Conservation (phyloP, 2,329 filamentous ascomycete genomes). For the Hymenoscyphus repandus region DNA sequence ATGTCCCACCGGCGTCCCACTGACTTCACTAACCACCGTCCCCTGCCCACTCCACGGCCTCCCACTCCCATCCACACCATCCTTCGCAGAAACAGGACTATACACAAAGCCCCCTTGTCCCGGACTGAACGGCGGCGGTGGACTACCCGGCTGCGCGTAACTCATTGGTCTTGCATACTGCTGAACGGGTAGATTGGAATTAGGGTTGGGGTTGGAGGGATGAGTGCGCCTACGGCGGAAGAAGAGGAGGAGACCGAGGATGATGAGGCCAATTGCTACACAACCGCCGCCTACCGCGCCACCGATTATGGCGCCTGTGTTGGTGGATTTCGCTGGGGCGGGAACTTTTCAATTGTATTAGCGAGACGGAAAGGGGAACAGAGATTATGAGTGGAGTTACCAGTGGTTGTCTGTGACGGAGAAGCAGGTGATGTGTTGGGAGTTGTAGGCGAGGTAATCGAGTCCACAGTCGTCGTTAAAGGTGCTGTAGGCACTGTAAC, state of each 20-base stretch:
- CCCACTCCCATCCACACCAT: not conserved
- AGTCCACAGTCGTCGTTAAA: too few species aligned
- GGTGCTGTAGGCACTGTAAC: too few species aligned
- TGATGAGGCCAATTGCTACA: slow-evolving; percentile 1
- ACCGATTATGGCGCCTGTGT: slow-evolving; percentile 2
- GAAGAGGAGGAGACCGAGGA: slow-evolving; percentile 3
- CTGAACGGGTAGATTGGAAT: not conserved
- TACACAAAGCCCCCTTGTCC: too few species aligned
- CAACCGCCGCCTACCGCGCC: slow-evolving; percentile 1
- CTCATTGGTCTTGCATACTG: not conserved
- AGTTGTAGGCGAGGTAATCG: too few species aligned
- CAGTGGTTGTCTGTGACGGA: too few species aligned
- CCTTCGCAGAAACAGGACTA: not conserved
- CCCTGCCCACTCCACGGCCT: not conserved
- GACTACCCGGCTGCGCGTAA: not conserved
- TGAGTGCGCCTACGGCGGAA: not conserved
- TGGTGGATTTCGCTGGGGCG: not conserved
- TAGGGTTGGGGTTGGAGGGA: not conserved
- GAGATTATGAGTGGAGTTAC: not conserved
- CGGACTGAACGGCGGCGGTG: slow-evolving; percentile 1
- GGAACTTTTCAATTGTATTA: not conserved
- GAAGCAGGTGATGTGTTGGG: too few species aligned
- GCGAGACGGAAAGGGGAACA: not conserved
- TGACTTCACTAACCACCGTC: not conserved
- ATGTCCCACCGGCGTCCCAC: not conserved